Base-by-base conservation (phyloP, 768 basidiomycete species). In the Mycena rebaudengoi region DNA sequence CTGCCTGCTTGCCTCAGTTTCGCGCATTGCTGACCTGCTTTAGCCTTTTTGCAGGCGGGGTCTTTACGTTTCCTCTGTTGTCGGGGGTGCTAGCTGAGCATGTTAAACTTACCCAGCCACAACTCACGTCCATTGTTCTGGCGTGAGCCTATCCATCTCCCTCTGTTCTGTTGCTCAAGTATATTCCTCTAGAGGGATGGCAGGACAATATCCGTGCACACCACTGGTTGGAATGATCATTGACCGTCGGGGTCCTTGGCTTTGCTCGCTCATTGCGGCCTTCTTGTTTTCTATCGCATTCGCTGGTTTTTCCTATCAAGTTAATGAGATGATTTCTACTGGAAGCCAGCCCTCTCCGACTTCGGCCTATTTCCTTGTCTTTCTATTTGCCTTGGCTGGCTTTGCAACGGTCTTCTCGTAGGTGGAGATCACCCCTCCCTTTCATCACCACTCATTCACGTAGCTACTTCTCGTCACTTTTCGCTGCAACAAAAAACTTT, bases 161-260 rank as follows among this genome's bases (percentile, higher is more conserved):
- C 26, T 25, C 30, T 11, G 23, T 37, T 12, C 20, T 14, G 16
- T 25, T 55, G 25, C 28, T 23, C 18, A 49, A 64, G 16, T 60
- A 29, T 52, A 45, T 13, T 26, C 55, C 37, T 33, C 52, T 30
- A 94, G 93, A n/a, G 93, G 90, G 3, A 88, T 95, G 84, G 84
- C 88, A 64, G 90, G 91, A 5, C 92, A 94, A 78, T 94, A 95
- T 73, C 91, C 91, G 3, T 81, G 92, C 60, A 85, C 90, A 20
- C 87, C 88, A 2, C 16, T 92, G 1, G 86, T 89, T 40, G 93
- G 93, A 45, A 88, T 86, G 64, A 72, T 89, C 2, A 80, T 91
- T 40, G 93, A 95, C 75, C 69, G 70, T 37, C 83, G 86, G 69
- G 93, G 93, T 0, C 87, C 92, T 33, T 84, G 89, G 73, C 71